A percentile compares a stretch with the other conserved stretches of the same genome.
phyloP scores from a whole-genome alignment of 1,284 basidiomycete species.

The Neonothopanus nambi region DNA sequence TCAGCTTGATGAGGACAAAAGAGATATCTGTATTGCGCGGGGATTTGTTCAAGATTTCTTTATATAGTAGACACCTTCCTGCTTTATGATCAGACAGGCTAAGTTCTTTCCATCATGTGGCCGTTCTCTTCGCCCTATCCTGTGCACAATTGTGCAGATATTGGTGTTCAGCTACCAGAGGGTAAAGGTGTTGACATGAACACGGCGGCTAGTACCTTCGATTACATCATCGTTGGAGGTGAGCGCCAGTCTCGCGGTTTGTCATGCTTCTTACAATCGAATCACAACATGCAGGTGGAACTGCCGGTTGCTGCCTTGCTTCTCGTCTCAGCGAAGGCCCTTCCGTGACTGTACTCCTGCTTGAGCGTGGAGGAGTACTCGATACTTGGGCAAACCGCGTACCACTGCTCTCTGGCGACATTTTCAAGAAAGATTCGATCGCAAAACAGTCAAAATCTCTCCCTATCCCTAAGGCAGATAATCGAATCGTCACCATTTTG shows the following conservation, averaged over 20 bases:
- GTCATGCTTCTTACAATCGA: no score
- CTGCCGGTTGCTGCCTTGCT: conserved; percentile 58
- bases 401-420: conserved; percentile 30
- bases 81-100: no score
- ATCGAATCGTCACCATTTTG: conserved; percentile 23
- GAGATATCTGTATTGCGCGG: no score
- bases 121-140: no score
- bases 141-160: no score
- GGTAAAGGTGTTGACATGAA: no score
- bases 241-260: no score
- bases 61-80: no score
- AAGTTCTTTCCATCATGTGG: no score
- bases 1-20: no score
- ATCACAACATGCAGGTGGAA: conserved; percentile 34
- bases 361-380: conserved; percentile 29
- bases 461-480: conserved; percentile 18
- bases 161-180: no score
- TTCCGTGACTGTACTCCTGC: conserved; percentile 27
- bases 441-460: conserved; percentile 18
- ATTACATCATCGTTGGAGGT: conserved; percentile 31
- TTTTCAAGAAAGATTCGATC: conserved; percentile 21
- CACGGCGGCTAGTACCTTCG: conserved; percentile 21
- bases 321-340: conserved; percentile 40
- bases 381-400: conserved; percentile 27
- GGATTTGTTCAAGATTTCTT: no score